Percentiles rank a stretch among this genome's conserved stretches.
phyloP scores from a whole-genome alignment of 2,329 filamentous ascomycete species.

The Neopestalotiopsis clavispora region DNA sequence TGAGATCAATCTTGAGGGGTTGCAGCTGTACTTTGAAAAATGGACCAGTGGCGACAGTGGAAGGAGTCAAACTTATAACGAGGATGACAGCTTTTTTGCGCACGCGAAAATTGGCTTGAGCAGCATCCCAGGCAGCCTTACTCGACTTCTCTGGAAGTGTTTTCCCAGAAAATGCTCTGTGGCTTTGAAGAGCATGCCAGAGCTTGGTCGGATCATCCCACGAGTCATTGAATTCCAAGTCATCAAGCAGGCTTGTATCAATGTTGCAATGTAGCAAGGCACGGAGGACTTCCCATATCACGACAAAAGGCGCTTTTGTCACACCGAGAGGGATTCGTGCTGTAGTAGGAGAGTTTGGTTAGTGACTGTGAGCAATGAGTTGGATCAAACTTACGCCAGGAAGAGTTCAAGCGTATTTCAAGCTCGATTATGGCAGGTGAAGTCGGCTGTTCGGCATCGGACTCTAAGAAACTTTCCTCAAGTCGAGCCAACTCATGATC shows the following conservation, averaged over 20 bases:
- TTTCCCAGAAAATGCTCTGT: slow-evolving; percentile 48
- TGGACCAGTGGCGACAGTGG: slow-evolving; percentile 38
- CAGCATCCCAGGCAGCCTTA: slow-evolving; percentile 50
- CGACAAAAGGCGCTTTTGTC: slow-evolving; percentile 49
- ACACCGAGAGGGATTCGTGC: slow-evolving; percentile 43
- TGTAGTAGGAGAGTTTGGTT: slow-evolving; percentile 13
- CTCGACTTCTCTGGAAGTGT: slow-evolving; percentile 53
- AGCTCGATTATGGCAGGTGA: slow-evolving; percentile 18
- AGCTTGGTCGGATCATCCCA: slow-evolving; percentile 52
- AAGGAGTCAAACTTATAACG: slow-evolving; percentile 46
- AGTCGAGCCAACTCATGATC: slow-evolving; percentile 14
- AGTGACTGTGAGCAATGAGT: background rate
- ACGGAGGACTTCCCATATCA: slow-evolving; percentile 59
- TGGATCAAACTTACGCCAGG: slow-evolving; percentile 33
- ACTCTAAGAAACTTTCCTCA: slow-evolving; percentile 1
- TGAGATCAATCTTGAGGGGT: slow-evolving; percentile 52
- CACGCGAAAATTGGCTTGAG: slow-evolving; percentile 41
- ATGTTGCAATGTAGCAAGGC: slow-evolving; percentile 51
- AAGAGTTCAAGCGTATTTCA: slow-evolving; percentile 28
- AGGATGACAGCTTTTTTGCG: slow-evolving; percentile 47
- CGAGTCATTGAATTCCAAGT: slow-evolving; percentile 40
- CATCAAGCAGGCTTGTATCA: slow-evolving; percentile 38
- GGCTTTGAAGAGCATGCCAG: slow-evolving; percentile 43
- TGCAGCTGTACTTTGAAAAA: slow-evolving; percentile 52
- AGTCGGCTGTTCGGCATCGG: background rate